Evolutionary conservation across 495 filamentous ascomycete species (phyloP).

Genomic region (Neurospora hispaniola): DNA sequence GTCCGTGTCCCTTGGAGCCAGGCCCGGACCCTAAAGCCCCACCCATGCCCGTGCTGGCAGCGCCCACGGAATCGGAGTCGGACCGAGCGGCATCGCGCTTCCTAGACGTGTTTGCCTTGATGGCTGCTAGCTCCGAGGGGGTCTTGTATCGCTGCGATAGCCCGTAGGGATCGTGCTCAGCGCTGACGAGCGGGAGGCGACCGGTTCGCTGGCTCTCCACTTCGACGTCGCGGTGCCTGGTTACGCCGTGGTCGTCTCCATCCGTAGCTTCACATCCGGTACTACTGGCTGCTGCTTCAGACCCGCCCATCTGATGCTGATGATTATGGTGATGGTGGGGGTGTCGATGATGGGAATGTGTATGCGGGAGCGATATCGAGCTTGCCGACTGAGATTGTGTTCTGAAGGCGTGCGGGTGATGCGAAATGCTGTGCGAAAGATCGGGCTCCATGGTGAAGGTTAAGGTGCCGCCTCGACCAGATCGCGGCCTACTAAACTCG

Average conservation of each 20-base stretch:
- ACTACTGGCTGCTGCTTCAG: slow-evolving; percentile 25
- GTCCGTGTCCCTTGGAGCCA: background rate
- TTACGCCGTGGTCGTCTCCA: slow-evolving; percentile 33
- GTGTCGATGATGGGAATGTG: slow-evolving; percentile 8
- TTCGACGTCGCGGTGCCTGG: slow-evolving; percentile 54
- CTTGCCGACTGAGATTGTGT: slow-evolving; percentile 27
- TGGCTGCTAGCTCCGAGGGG: slow-evolving; percentile 62
- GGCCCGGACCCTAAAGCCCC: background rate
- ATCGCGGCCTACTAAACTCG: background rate
- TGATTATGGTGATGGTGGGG: slow-evolving; percentile 14
- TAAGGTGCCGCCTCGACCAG: background rate
- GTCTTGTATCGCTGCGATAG: slow-evolving; percentile 73
- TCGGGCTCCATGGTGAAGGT: slow-evolving; percentile 22
- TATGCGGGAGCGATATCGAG: slow-evolving; percentile 5
- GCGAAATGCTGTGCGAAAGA: slow-evolving; percentile 29
- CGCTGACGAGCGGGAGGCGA: slow-evolving; percentile 34
- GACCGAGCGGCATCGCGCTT: slow-evolving; percentile 47
- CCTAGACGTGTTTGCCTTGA: slow-evolving; percentile 72
- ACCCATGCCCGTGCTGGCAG: slow-evolving; percentile 24
- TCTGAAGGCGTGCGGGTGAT: slow-evolving; percentile 38
- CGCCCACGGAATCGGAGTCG: slow-evolving; percentile 10
- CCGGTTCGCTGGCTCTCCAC: slow-evolving; percentile 52
- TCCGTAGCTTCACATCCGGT: slow-evolving; percentile 39
- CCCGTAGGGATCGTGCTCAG: slow-evolving; percentile 67
- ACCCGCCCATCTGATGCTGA: slow-evolving; percentile 25